Percentiles rank a stretch among this genome's conserved stretches.
Conservation (phyloP, 1,284 basidiomycete species). For the Somion occarium region DNA sequence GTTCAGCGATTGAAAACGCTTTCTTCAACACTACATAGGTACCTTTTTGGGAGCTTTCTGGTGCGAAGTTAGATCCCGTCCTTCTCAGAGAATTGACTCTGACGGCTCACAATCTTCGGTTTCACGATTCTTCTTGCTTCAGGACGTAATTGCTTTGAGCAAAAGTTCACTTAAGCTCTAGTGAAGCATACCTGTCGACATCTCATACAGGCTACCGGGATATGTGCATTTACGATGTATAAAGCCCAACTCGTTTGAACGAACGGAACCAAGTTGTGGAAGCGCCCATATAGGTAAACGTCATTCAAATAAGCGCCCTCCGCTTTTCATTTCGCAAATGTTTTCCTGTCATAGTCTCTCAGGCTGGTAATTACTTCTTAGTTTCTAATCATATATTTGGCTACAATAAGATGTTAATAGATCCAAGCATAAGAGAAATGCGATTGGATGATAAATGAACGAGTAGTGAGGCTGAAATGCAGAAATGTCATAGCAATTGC, state of each 20-base stretch:
- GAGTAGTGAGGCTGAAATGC: neutral
- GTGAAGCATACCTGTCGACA: no score
- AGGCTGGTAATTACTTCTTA: no score
- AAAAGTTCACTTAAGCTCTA: no score
- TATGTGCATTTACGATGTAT: no score
- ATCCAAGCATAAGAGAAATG: conserved; percentile 6
- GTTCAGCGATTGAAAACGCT: neutral
- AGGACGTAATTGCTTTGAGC: no score
- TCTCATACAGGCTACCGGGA: no score
- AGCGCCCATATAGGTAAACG: no score
- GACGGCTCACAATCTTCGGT: conserved; percentile 39
- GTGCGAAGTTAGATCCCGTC: conserved; percentile 7
- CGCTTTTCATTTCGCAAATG: no score
- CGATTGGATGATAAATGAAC: neutral
- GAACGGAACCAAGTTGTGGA: no score
- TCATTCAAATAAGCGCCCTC: no score
- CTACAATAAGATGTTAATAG: neutral
- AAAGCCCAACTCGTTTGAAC: no score
- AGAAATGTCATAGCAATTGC: neutral
- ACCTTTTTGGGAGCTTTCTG: conserved; percentile 58
- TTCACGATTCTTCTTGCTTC: conserved; percentile 22
- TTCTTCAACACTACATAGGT: conserved; percentile 9
- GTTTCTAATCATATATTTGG: neutral
- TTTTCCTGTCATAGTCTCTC: no score
- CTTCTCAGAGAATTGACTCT: conserved; percentile 6